Conservation (phyloP, 2,329 filamentous ascomycete genomes). For the Colletotrichum noveboracense region DNA sequence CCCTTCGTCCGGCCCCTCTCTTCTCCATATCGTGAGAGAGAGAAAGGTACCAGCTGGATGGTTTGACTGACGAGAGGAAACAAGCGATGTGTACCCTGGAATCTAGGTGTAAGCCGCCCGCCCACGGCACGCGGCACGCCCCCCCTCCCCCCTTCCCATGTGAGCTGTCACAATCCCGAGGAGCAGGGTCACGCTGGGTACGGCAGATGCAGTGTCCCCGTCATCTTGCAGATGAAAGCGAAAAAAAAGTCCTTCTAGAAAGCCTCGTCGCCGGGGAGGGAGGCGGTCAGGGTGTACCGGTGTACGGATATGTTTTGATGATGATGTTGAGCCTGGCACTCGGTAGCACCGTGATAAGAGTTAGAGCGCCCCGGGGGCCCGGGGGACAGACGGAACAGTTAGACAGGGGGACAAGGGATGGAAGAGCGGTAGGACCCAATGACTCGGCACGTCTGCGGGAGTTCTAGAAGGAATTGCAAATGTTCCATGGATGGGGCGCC, state of each 20-base stretch:
- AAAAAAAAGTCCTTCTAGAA: not conserved
- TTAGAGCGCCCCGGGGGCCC: not conserved
- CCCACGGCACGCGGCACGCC: not conserved
- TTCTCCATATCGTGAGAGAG: not conserved
- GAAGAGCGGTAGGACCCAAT: not conserved
- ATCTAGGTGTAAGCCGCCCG: not conserved
- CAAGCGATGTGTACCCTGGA: slow-evolving; percentile 23
- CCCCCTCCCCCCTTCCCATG: not conserved
- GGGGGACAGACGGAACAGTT: not conserved
- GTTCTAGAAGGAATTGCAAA: slow-evolving; percentile 8
- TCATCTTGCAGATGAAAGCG: not conserved
- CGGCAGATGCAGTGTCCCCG: not conserved
- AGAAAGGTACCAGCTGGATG: not conserved
- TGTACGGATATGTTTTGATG: not conserved
- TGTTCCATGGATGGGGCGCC: slow-evolving; percentile 5
- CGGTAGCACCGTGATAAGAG: slow-evolving; percentile 8
- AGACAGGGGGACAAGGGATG: not conserved
- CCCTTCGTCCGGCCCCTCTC: not conserved
- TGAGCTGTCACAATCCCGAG: slow-evolving; percentile 18
- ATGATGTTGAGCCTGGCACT: not conserved
- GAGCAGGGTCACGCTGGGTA: slow-evolving; percentile 3
- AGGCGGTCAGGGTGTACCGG: not conserved
- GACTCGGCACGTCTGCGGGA: slow-evolving; percentile 4
- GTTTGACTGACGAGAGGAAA: slow-evolving; percentile 12
- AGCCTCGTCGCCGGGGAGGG: not conserved